These are phyloP conservation scores for Diaporthe nobilis DNA, from an alignment of 2,329 filamentous ascomycete genomes.

Conservation along the genomic window DNA sequence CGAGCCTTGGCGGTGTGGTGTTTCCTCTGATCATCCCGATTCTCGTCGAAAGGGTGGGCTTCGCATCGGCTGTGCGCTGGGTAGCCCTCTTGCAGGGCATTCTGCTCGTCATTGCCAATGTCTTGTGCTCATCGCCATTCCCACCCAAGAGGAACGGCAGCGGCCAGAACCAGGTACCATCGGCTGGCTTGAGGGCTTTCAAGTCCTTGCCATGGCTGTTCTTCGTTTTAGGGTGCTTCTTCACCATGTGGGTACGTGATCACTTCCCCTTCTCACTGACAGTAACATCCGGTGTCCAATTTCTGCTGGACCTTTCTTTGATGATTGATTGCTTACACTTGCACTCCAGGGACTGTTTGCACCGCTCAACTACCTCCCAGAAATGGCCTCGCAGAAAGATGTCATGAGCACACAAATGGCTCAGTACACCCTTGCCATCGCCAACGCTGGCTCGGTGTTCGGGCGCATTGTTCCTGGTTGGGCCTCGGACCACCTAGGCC, in stretches of 20 bases:
- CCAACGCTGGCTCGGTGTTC: constrained; percentile 1
- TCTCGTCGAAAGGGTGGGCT: not conserved
- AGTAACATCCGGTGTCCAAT: not conserved
- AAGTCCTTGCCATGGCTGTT: constrained; percentile 11
- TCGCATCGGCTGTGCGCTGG: constrained; percentile 19
- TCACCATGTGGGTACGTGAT: constrained; percentile 14
- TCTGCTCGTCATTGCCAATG: not conserved
- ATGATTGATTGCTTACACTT: not conserved
- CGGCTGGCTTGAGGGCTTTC: not conserved
- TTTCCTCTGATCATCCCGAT: constrained; percentile 45
- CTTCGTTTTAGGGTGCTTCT: not conserved
- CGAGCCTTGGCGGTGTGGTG: constrained; percentile 51
- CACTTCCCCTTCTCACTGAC: not conserved
- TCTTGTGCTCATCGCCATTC: constrained; percentile 1
- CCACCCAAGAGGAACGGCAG: not conserved
- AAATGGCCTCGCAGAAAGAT: not conserved
- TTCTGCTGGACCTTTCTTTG: not conserved
- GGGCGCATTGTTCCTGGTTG: constrained; percentile 10
- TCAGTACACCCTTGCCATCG: constrained; percentile 12
- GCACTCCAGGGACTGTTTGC: not conserved
- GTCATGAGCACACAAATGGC: constrained; percentile 9
- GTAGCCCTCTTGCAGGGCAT: not conserved
- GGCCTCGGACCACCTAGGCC: not conserved
- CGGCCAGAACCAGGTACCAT: not conserved
- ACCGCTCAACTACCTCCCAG: constrained; percentile 5